Conservation (phyloP, 1,284 basidiomycete species). For the Melanopsichium pennsylvanicum region DNA sequence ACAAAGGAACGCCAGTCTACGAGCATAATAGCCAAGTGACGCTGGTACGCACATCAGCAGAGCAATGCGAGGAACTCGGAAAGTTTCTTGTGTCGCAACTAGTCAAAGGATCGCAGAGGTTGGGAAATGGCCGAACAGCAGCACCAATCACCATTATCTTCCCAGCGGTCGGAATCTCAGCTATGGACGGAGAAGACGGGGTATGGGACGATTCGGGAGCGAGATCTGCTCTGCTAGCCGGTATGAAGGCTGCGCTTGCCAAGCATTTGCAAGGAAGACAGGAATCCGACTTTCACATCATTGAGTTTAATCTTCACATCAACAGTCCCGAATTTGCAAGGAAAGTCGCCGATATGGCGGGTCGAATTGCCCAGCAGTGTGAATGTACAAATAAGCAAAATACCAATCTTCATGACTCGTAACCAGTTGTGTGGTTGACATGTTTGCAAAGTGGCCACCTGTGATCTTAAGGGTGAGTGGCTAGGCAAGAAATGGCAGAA, state of each 20-base stretch:
- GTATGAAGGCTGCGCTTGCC: slow-evolving; percentile 1
- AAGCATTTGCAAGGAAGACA: neutral
- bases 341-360: slow-evolving; percentile 8
- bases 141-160: slow-evolving; percentile 14
- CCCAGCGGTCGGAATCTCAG: slow-evolving; percentile 18
- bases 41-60: slow-evolving; percentile 18
- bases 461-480: too few relatives aligned
- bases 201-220: slow-evolving; percentile 21
- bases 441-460: too few relatives aligned
- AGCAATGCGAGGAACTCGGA: slow-evolving; percentile 22
- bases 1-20: slow-evolving; percentile 20
- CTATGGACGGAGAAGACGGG: slow-evolving; percentile 23
- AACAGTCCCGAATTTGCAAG: slow-evolving; percentile 31
- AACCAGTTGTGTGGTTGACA: too few relatives aligned
- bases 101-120: neutral
- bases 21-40: slow-evolving; percentile 39
- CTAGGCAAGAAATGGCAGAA: too few relatives aligned
- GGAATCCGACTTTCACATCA: slow-evolving; percentile 7
- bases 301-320: slow-evolving; percentile 18
- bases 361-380: slow-evolving; percentile 1
- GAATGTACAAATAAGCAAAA: too few relatives aligned
- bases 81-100: slow-evolving; percentile 9
- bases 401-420: too few relatives aligned
- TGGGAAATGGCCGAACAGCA: neutral
- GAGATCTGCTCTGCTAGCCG: slow-evolving; percentile 8